These are phyloP conservation scores for Venturia carpophila DNA, from an alignment of 2,329 filamentous ascomycete genomes.

Conservation along the genomic window DNA sequence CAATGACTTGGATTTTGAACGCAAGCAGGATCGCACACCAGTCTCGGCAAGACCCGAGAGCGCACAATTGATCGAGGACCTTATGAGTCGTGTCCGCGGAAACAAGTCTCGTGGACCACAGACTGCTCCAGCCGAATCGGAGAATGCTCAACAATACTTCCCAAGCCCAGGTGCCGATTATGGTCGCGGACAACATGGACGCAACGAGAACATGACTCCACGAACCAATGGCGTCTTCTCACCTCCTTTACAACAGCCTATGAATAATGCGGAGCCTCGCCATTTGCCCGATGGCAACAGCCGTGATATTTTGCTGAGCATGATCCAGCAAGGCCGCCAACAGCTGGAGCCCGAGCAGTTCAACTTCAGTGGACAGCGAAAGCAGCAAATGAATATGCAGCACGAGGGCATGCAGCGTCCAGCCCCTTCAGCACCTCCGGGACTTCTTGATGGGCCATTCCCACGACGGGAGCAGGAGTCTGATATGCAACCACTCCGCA, in stretches of 20 bases:
- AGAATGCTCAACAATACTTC: slow-evolving; percentile 10
- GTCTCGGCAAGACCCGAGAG: slow-evolving; percentile 12
- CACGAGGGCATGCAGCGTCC: slow-evolving; percentile 7
- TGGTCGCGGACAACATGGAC: slow-evolving; percentile 7
- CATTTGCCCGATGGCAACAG: slow-evolving; percentile 9
- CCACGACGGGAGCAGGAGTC: slow-evolving; percentile 11
- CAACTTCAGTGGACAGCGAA: slow-evolving; percentile 9
- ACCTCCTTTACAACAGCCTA: slow-evolving; percentile 7
- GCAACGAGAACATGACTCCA: slow-evolving; percentile 14
- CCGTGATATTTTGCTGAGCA: slow-evolving; percentile 17
- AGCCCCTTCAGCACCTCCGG: slow-evolving; percentile 17
- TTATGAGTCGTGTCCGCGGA: slow-evolving; percentile 9
- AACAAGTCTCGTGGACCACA: slow-evolving; percentile 17
- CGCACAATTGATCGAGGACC: slow-evolving; percentile 12
- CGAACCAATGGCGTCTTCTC: slow-evolving; percentile 15
- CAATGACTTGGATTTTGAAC: slow-evolving; percentile 20
- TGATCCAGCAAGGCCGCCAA: slow-evolving; percentile 14
- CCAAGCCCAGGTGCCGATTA: slow-evolving; percentile 8
- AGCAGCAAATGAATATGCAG: slow-evolving; percentile 1
- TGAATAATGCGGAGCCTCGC: neutral
- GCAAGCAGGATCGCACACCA: neutral
- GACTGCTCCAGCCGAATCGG: slow-evolving; percentile 15
- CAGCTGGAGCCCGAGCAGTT: slow-evolving; percentile 11
- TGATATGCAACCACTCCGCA: slow-evolving; percentile 16
- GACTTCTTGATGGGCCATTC: slow-evolving; percentile 11